These are phyloP conservation scores for Bjerkandera adusta DNA, from an alignment of 1,284 basidiomycete species.

Conservation along the genomic window DNA sequence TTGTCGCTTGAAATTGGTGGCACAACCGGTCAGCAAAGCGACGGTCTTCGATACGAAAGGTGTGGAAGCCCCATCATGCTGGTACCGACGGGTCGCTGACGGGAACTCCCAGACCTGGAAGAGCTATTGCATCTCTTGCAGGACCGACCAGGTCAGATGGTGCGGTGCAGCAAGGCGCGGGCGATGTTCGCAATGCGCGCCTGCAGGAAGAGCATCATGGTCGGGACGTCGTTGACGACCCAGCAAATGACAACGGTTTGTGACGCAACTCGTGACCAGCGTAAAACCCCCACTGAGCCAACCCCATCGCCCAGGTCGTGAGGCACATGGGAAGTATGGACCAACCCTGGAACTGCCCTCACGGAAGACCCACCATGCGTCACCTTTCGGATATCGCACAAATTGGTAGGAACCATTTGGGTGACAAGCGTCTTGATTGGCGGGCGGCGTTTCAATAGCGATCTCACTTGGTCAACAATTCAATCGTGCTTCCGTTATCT, in stretches of 20 bases:
- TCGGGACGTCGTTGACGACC: conserved; percentile 80
- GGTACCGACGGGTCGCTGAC: conserved; percentile 6
- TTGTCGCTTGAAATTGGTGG: conserved; percentile 65
- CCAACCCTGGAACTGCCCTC: conserved; percentile 98
- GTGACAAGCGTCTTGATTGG: conserved; percentile 11
- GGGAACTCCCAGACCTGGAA: conserved; percentile 74
- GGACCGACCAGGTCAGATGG: conserved; percentile 79
- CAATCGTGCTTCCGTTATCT: too few species aligned
- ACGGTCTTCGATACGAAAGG: conserved; percentile 79
- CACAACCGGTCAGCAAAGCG: conserved; percentile 90
- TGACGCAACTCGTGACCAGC: too few species aligned
- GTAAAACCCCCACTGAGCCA: background rate
- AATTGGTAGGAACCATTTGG: conserved; percentile 6
- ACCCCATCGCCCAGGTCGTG: conserved; percentile 65
- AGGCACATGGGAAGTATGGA: conserved; percentile 95
- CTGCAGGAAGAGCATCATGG: conserved; percentile 95
- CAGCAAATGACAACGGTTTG: conserved; percentile 80
- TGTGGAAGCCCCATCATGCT: conserved; percentile 31
- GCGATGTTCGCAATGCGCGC: conserved; percentile 97
- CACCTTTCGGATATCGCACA: conserved; percentile 56
- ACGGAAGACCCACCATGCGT: conserved; percentile 95
- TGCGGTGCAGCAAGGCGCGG: conserved; percentile 90
- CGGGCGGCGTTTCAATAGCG: background rate
- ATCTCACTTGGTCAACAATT: background rate
- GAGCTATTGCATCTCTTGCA: conserved; percentile 87